Conservation (phyloP, 257 asterid genomes). For the Dorcoceras hygrometricum region DNA sequence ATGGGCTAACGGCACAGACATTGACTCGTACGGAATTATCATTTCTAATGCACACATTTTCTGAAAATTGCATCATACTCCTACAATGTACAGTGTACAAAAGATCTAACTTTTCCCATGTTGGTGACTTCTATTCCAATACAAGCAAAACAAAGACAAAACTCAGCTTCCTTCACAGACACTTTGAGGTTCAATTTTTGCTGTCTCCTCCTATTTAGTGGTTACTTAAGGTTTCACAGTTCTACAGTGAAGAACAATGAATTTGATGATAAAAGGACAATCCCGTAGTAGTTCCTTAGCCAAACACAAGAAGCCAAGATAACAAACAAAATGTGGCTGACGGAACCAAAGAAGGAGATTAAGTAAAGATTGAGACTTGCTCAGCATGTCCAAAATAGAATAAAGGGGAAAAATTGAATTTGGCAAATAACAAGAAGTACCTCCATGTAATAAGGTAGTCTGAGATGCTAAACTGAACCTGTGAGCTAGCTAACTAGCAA, state of each 20-base stretch:
- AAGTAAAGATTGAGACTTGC: slow-evolving; percentile 2
- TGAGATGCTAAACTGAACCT: slow-evolving; percentile 27
- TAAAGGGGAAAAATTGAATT: slow-evolving; percentile 9
- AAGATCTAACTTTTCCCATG: background rate
- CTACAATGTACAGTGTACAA: background rate
- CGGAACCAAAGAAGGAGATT: slow-evolving; percentile 24
- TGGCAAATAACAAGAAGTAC: slow-evolving; percentile 13
- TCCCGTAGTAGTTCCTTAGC: slow-evolving; percentile 10
- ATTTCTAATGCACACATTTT: slow-evolving; percentile 20
- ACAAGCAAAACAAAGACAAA: slow-evolving; percentile 28
- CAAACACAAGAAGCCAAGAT: slow-evolving; percentile 24
- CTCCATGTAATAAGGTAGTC: slow-evolving; percentile 11
- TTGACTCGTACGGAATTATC: no score
- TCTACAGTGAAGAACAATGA: slow-evolving; percentile 28
- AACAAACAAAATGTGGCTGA: slow-evolving; percentile 35
- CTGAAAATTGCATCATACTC: slow-evolving; percentile 26
- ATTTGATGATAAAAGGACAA: slow-evolving; percentile 26
- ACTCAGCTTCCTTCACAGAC: slow-evolving; percentile 31
- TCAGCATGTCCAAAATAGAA: slow-evolving; percentile 15
- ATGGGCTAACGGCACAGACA: no score
- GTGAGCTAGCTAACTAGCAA: slow-evolving; percentile 27
- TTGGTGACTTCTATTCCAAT: slow-evolving; percentile 37
- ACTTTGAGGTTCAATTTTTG: slow-evolving; percentile 25
- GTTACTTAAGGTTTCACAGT: slow-evolving; percentile 24
- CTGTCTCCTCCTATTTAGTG: slow-evolving; percentile 20